Evolutionary conservation across 306 rosid genomes (phyloP).

Genomic region (Pterocarpus macrocarpus): DNA sequence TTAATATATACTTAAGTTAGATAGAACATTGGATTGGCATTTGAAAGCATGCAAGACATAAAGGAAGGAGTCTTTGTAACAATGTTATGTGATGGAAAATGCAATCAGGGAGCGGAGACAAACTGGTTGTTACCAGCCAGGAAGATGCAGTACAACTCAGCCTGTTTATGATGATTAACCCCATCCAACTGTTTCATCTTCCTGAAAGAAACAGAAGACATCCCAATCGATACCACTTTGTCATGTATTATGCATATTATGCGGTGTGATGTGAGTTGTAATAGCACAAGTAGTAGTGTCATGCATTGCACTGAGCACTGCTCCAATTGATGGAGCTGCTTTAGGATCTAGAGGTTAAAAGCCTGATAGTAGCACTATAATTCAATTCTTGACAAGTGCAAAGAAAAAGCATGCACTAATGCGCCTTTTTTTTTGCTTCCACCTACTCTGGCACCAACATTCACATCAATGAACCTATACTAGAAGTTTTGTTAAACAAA

Average conservation of each 20-base stretch:
- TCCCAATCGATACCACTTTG: slow-evolving; percentile 55
- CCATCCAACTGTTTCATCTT: slow-evolving; percentile 64
- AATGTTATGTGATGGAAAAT: slow-evolving; percentile 22
- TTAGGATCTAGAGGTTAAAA: too few relatives aligned
- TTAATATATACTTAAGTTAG: too few relatives aligned
- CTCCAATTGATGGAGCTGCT: too few relatives aligned
- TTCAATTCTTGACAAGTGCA: neutral
- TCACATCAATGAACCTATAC: too few relatives aligned
- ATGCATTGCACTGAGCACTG: too few relatives aligned
- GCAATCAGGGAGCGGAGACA: slow-evolving; percentile 76
- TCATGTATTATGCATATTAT: slow-evolving; percentile 19
- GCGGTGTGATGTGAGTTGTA: neutral
- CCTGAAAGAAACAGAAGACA: slow-evolving; percentile 60
- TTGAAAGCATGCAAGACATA: too few relatives aligned
- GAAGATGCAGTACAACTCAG: slow-evolving; percentile 10
- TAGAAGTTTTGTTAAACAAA: too few relatives aligned
- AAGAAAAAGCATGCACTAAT: neutral
- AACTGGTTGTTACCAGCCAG: slow-evolving; percentile 61
- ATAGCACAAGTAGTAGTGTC: too few relatives aligned
- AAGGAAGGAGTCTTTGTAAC: too few relatives aligned
- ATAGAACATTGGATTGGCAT: too few relatives aligned
- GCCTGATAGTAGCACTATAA: too few relatives aligned
- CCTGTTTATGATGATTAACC: slow-evolving; percentile 38
- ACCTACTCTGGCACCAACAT: slow-evolving; percentile 1
- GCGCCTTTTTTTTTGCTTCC: neutral